These are phyloP conservation scores for Botrytis elliptica DNA, from an alignment of 2,329 filamentous ascomycete genomes.

Conservation along the genomic window DNA sequence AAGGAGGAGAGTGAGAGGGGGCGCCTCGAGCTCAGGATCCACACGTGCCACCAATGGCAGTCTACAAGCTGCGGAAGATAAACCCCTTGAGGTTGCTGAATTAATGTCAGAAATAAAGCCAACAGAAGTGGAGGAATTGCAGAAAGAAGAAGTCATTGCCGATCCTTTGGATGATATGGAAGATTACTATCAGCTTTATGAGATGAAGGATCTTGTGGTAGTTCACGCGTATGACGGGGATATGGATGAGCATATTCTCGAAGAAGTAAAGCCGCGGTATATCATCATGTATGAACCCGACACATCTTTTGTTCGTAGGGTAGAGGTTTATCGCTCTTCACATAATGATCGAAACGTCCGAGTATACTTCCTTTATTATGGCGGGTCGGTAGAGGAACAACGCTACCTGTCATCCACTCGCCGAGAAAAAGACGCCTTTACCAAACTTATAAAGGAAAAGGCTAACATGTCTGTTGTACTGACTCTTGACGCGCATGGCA, in stretches of 20 bases:
- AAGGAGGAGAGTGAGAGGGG: constrained; percentile 78
- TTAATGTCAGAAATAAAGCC: constrained; percentile 80
- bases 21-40: constrained; percentile 57
- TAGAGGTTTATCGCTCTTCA: constrained; percentile 94
- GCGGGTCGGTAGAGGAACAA: constrained; percentile 92
- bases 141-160: constrained; percentile 71
- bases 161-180: constrained; percentile 91
- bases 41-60: constrained; percentile 71
- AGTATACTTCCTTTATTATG: constrained; percentile 97
- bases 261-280: constrained; percentile 89
- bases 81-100: constrained; percentile 75
- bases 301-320: constrained; percentile 85
- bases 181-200: constrained; percentile 85
- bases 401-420: constrained; percentile 84
- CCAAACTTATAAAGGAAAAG: constrained; percentile 89
- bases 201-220: constrained; percentile 84
- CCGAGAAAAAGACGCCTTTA: constrained; percentile 96
- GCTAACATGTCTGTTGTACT: constrained; percentile 89
- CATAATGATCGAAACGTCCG: constrained; percentile 85
- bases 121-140: constrained; percentile 71
- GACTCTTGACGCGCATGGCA: constrained; percentile 65
- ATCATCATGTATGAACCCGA: constrained; percentile 99
- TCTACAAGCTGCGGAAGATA: constrained; percentile 76
- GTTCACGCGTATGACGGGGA: constrained; percentile 94
- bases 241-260: constrained; percentile 92